Percentiles rank a stretch among this genome's conserved stretches.
phyloP scores from a whole-genome alignment of 345 rosid genomes.

The Hypericum perforatum region DNA sequence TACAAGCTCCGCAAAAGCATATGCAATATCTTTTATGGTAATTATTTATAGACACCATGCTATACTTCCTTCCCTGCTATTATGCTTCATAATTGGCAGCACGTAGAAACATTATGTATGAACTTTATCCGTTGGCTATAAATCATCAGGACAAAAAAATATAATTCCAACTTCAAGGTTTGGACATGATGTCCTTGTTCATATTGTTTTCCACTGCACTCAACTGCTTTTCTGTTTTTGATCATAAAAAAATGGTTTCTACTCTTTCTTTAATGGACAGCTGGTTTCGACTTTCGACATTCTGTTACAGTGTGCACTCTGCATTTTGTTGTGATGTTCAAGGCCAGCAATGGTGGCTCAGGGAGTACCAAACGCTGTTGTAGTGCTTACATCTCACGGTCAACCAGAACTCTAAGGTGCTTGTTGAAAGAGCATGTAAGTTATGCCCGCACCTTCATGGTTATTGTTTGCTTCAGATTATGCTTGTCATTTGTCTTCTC shows the following conservation, averaged over 20 bases:
- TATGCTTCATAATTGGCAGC: no score
- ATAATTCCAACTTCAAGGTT: no score
- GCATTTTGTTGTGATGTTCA: constrained; percentile 87
- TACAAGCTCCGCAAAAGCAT: constrained; percentile 64
- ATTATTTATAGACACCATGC: constrained; percentile 2
- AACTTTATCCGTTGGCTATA: no score
- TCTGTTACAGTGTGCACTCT: constrained; percentile 61
- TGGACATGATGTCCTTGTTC: no score
- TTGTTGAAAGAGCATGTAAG: constrained; percentile 79
- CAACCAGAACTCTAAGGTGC: constrained; percentile 78
- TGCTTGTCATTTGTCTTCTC: background rate
- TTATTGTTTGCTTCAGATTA: background rate
- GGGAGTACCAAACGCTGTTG: constrained; percentile 37
- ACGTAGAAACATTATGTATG: no score
- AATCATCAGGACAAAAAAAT: no score
- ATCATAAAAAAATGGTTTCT: background rate
- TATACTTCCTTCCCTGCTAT: background rate
- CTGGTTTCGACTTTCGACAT: no score
- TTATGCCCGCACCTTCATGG: constrained; percentile 9
- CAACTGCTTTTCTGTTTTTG: no score
- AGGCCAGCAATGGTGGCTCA: constrained; percentile 26
- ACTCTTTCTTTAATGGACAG: constrained; percentile 8
- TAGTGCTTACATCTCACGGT: constrained; percentile 73
- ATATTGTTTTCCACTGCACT: no score
- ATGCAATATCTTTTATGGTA: constrained; percentile 81